Evolutionary conservation across 306 rosid genomes (phyloP).

Genomic region (Cucumis melo): DNA sequence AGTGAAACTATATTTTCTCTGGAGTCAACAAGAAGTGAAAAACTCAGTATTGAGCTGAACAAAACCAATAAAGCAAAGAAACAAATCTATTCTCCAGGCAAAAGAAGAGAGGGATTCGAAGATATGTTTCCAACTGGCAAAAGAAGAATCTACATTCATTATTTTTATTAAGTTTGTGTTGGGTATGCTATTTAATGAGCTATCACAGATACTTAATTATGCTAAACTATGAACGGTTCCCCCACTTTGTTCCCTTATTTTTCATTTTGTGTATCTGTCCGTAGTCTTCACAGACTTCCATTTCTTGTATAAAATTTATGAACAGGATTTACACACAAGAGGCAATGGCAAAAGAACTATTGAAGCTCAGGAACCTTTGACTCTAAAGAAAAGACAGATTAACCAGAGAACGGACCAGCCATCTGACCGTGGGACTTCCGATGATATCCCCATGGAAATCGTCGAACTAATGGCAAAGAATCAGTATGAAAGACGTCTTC

Average conservation of each 20-base stretch:
- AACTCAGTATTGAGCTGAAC: neutral
- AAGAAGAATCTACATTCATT: neutral
- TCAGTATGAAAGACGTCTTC: conserved; percentile 76
- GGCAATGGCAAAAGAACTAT: conserved; percentile 27
- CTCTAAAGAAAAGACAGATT: conserved; percentile 22
- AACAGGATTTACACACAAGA: conserved; percentile 46
- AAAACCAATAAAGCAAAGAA: neutral
- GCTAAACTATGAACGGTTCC: neutral
- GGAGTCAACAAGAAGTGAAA: neutral
- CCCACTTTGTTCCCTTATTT: neutral
- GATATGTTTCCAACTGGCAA: neutral
- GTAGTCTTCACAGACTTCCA: neutral
- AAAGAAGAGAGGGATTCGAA: neutral
- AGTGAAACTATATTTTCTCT: neutral
- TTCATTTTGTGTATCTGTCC: neutral
- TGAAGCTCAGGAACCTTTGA: conserved; percentile 29
- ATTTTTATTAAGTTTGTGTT: neutral
- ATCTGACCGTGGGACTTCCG: conserved; percentile 46
- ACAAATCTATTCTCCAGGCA: neutral
- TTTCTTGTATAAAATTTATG: neutral
- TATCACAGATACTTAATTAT: neutral
- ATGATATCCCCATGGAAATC: conserved; percentile 91
- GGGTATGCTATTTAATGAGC: neutral
- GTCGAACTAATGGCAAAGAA: conserved; percentile 83
- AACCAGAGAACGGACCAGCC: conserved; percentile 25